Percentiles rank a stretch among this genome's conserved stretches.
Conservation (phyloP, 345 rosid species). For the Brassica rapa region DNA sequence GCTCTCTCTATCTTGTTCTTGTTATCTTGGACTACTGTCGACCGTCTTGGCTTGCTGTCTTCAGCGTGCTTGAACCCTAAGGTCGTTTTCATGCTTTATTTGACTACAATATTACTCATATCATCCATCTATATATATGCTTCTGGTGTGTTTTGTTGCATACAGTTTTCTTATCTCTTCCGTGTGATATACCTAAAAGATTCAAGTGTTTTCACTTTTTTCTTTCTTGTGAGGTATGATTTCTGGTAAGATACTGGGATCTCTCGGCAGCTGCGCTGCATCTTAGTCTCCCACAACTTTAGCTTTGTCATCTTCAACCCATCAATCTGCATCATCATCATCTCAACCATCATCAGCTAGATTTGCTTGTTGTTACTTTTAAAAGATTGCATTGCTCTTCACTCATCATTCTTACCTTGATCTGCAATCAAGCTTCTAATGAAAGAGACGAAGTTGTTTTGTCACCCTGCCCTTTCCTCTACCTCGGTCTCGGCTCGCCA, state of each 20-base stretch:
- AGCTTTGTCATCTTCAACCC: slow-evolving; percentile 33
- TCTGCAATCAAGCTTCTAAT: slow-evolving; percentile 21
- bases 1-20: slow-evolving; percentile 35
- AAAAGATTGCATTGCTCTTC: slow-evolving; percentile 13
- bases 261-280: slow-evolving; percentile 62
- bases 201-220: slow-evolving; percentile 49
- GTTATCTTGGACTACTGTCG: slow-evolving; percentile 15
- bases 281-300: slow-evolving; percentile 52
- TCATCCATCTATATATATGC: slow-evolving; percentile 11
- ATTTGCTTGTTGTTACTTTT: slow-evolving; percentile 41
- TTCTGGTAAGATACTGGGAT: slow-evolving; percentile 50
- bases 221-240: slow-evolving; percentile 61
- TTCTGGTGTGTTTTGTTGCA: slow-evolving; percentile 27
- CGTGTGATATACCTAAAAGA: slow-evolving; percentile 46
- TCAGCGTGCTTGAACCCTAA: slow-evolving; percentile 53
- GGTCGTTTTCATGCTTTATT: slow-evolving; percentile 52
- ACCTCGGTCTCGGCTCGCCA: slow-evolving; percentile 4
- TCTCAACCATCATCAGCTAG: slow-evolving; percentile 34
- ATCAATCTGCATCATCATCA: slow-evolving; percentile 38
- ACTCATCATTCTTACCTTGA: neutral
- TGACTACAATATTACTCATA: slow-evolving; percentile 40
- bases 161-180: neutral
- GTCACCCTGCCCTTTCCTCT: slow-evolving; percentile 6
- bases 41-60: slow-evolving; percentile 42
- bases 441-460: slow-evolving; percentile 28